These are phyloP conservation scores for Quercus dentata DNA, from an alignment of 306 rosid genomes.

Conservation along the genomic window DNA sequence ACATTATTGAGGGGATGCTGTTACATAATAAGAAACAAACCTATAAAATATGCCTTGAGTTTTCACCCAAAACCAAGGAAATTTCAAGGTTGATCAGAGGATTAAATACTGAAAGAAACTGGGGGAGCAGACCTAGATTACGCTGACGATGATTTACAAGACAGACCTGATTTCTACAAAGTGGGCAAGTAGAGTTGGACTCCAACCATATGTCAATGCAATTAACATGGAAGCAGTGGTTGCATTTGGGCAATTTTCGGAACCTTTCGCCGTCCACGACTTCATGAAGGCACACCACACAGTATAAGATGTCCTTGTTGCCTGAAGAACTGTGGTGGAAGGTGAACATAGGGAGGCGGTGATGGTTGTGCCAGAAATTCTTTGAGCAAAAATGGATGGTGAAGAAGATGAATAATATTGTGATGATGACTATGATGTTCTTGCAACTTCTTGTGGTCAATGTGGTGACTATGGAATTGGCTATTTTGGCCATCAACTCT, in stretches of 20 bases:
- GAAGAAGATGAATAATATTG: background rate
- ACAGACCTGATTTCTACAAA: conserved; percentile 18
- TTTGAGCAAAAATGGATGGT: background rate
- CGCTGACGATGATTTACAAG: background rate
- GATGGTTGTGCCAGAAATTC: background rate
- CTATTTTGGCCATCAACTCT: background rate
- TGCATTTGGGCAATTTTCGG: conserved; percentile 14
- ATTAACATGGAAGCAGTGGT: conserved; percentile 18
- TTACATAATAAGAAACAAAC: background rate
- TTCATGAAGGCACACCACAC: conserved; percentile 21
- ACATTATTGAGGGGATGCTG: too few relatives aligned
- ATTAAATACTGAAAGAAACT: background rate
- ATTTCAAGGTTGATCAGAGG: background rate
- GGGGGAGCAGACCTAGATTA: background rate
- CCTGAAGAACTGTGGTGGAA: background rate
- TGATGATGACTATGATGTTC: background rate
- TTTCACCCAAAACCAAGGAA: background rate
- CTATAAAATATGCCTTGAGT: background rate
- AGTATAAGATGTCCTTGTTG: background rate
- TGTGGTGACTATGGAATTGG: background rate
- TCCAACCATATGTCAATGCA: conserved; percentile 19
- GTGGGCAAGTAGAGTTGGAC: conserved; percentile 14
- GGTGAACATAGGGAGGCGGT: background rate
- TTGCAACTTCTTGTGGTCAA: background rate
- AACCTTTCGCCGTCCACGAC: conserved; percentile 7